phyloP scores from a whole-genome alignment of 208 protist species.

The Naegleria fowleri region DNA sequence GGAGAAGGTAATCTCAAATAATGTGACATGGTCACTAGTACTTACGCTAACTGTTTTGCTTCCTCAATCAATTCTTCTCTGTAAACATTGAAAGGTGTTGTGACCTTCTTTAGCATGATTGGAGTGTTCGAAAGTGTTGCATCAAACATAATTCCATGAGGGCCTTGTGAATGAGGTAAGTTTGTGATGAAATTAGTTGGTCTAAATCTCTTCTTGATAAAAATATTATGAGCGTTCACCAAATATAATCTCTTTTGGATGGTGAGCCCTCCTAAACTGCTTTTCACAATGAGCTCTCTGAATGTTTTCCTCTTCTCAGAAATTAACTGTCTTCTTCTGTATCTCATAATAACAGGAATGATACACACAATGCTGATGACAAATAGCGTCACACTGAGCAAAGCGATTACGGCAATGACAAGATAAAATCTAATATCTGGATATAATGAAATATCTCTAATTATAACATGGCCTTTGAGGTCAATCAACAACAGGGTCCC shows the following conservation, averaged over 20 bases:
- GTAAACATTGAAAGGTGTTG: neutral
- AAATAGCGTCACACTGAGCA: neutral
- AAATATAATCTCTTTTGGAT: neutral
- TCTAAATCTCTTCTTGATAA: neutral
- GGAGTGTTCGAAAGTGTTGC: neutral
- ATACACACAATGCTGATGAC: neutral
- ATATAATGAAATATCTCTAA: neutral
- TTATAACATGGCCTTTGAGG: neutral
- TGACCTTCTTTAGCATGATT: neutral
- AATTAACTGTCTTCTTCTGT: neutral
- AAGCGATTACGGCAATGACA: neutral
- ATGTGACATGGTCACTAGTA: no score
- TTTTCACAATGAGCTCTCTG: neutral
- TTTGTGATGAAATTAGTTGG: neutral
- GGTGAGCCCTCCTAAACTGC: neutral
- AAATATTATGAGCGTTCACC: neutral
- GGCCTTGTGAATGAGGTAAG: neutral
- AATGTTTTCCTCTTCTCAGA: neutral
- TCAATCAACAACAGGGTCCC: neutral
- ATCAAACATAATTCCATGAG: neutral
- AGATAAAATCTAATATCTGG: neutral
- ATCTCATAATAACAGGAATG: neutral
- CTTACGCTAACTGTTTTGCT: neutral
- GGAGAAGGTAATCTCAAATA: no score
- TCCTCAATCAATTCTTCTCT: neutral